These are phyloP conservation scores for Arthrinium phaeospermum DNA, from an alignment of 2,329 filamentous ascomycete genomes.

Conservation along the genomic window DNA sequence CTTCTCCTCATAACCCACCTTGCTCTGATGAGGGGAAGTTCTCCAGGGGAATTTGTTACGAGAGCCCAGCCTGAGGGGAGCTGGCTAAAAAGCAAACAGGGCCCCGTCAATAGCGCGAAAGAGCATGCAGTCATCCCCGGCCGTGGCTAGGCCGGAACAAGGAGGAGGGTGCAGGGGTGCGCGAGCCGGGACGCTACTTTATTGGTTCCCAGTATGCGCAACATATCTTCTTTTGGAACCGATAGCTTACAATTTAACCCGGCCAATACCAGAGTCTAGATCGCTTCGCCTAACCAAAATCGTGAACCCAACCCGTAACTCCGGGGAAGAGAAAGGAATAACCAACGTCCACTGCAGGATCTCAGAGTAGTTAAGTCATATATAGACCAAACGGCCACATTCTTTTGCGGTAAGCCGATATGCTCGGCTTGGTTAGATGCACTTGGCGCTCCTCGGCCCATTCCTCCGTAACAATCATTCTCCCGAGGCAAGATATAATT, in stretches of 20 bases:
- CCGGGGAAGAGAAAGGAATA: neutral
- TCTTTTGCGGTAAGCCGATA: no score
- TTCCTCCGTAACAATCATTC: neutral
- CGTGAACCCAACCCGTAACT: neutral
- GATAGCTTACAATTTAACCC: neutral
- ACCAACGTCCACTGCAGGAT: neutral
- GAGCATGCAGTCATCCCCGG: neutral
- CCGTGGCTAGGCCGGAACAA: constrained; percentile 2
- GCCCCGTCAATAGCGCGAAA: neutral
- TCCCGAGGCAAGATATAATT: neutral
- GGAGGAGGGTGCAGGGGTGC: constrained; percentile 6
- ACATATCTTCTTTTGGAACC: neutral
- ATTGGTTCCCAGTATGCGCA: constrained; percentile 4
- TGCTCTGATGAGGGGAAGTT: neutral
- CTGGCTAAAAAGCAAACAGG: neutral
- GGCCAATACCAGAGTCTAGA: neutral
- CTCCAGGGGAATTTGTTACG: neutral
- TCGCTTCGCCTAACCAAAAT: neutral
- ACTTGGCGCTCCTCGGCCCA: no score
- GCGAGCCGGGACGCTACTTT: neutral
- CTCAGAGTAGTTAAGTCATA: no score
- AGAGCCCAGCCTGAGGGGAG: neutral
- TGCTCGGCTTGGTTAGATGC: neutral
- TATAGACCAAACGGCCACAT: no score
- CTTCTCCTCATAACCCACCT: neutral